Evolutionary conservation across 345 rosid species (phyloP).

Genomic region (Bretschneidera sinensis): DNA sequence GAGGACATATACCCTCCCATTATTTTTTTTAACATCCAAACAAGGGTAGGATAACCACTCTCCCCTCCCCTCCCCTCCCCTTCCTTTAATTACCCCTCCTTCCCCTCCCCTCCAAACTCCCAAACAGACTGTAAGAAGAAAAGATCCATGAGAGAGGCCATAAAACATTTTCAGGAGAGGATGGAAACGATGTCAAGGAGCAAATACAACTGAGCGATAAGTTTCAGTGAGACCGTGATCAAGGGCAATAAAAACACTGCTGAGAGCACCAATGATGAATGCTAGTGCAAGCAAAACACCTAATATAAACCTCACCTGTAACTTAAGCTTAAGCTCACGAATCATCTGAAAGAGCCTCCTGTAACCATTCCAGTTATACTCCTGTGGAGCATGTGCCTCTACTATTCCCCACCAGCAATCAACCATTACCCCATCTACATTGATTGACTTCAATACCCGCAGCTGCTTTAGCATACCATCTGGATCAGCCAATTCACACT

Average conservation of each 20-base stretch:
- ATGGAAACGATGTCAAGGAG: not conserved
- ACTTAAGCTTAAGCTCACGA: conserved; percentile 73
- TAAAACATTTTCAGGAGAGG: not conserved
- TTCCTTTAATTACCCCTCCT: no score
- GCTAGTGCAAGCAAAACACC: no score
- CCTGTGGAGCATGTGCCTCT: conserved; percentile 82
- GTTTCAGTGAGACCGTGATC: not conserved
- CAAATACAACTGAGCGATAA: not conserved
- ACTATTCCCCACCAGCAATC: conserved; percentile 99
- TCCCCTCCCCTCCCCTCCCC: no score
- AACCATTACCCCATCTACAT: conserved; percentile 79
- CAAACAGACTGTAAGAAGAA: no score
- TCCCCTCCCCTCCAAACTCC: no score
- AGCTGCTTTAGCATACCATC: conserved; percentile 79
- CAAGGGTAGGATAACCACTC: no score
- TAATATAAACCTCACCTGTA: conserved; percentile 55
- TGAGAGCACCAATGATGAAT: not conserved
- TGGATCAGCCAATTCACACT: conserved; percentile 86
- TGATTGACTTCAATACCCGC: conserved; percentile 66
- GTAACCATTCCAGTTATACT: conserved; percentile 95
- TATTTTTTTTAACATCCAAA: no score
- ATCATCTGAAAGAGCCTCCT: conserved; percentile 74
- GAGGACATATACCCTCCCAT: no score
- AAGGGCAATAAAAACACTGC: not conserved
- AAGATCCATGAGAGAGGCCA: not conserved